A percentile compares a stretch with the other conserved stretches of the same genome.
These are phyloP conservation scores for Salix caprea DNA, from an alignment of 345 rosid species.

Conservation along the genomic window DNA sequence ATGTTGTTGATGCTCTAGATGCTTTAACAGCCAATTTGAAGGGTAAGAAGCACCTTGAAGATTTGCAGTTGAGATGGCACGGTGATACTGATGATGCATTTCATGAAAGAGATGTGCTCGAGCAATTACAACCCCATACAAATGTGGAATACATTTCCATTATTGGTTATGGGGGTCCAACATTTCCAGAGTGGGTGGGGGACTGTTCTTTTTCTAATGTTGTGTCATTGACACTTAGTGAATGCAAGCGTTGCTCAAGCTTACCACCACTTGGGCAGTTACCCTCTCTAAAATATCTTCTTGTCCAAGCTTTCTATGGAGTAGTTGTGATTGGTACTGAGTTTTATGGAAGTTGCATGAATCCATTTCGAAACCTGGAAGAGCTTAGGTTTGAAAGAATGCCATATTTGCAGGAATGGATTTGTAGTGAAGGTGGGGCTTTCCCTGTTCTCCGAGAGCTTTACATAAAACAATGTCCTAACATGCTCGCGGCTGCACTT, in stretches of 20 bases:
- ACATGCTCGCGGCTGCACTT: background rate
- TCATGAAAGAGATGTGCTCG: background rate
- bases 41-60: background rate
- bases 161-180: background rate
- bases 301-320: background rate
- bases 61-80: background rate
- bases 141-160: background rate
- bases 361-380: background rate
- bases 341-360: background rate
- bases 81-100: background rate
- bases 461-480: background rate
- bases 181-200: constrained; percentile 5
- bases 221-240: background rate
- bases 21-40: background rate
- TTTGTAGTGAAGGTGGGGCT: background rate
- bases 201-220: background rate
- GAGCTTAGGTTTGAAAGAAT: background rate
- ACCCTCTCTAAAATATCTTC: background rate
- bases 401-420: constrained; percentile 5
- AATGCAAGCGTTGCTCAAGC: background rate
- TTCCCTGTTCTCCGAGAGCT: constrained; percentile 4
- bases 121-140: background rate
- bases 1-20: background rate
- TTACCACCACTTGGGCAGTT: constrained; percentile 1
- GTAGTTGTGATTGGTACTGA: background rate